These are phyloP conservation scores for Trypanosoma congolense DNA, from an alignment of 208 protist genomes.

Conservation along the genomic window DNA sequence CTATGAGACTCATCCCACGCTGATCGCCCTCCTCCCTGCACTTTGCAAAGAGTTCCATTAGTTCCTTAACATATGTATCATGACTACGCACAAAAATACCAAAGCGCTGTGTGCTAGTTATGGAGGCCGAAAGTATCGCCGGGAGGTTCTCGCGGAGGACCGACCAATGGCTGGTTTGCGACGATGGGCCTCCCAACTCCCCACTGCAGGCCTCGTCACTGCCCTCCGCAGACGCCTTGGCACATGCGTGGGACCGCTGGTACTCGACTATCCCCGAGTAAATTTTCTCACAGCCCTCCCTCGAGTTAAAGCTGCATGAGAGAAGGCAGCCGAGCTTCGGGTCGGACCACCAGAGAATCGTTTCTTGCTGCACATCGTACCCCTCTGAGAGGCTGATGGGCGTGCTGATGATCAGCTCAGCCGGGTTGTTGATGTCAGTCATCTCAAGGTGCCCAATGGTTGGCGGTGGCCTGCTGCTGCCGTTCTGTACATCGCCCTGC, in stretches of 20 bases:
- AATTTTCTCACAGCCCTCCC: slow-evolving; percentile 56
- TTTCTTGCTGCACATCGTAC: slow-evolving; percentile 67
- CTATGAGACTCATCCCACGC: slow-evolving; percentile 33
- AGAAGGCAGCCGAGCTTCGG: slow-evolving; percentile 50
- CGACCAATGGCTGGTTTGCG: slow-evolving; percentile 33
- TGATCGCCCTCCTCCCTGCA: slow-evolving; percentile 30
- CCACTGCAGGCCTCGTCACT: slow-evolving; percentile 6
- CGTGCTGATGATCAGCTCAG: slow-evolving; percentile 61
- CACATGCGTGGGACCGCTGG: slow-evolving; percentile 21
- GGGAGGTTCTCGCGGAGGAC: slow-evolving; percentile 55
- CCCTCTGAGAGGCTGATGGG: slow-evolving; percentile 51
- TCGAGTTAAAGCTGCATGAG: slow-evolving; percentile 68
- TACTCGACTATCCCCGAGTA: slow-evolving; percentile 37
- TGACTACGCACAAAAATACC: slow-evolving; percentile 47
- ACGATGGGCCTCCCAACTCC: slow-evolving; percentile 6
- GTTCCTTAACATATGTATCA: slow-evolving; percentile 42
- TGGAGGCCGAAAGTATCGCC: slow-evolving; percentile 42
- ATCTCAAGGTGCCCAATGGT: slow-evolving; percentile 40
- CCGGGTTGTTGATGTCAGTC: slow-evolving; percentile 38
- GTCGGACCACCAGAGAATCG: slow-evolving; percentile 71
- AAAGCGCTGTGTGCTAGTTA: slow-evolving; percentile 50
- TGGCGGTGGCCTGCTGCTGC: slow-evolving; percentile 14
- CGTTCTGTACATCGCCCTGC: slow-evolving; percentile 11
- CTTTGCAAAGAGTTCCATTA: slow-evolving; percentile 45
- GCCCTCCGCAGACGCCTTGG: slow-evolving; percentile 21